A percentile compares a stretch with the other conserved stretches of the same genome.
Evolutionary conservation across 2,329 filamentous ascomycete genomes (phyloP).

Genomic region (Paramyrothecium roridum): DNA sequence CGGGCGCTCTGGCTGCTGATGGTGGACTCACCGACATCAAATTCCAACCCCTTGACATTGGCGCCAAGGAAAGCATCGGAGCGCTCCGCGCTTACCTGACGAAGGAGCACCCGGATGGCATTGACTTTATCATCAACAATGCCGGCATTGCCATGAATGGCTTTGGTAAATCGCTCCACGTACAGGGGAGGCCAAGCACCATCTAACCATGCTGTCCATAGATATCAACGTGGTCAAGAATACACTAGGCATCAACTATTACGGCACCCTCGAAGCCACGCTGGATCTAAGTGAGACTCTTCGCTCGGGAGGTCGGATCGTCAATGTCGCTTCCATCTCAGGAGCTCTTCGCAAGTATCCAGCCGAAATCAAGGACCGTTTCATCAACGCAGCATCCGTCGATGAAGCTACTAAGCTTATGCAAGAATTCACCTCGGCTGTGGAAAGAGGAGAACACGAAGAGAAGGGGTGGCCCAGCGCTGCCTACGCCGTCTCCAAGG

Average conservation of each 20-base stretch:
- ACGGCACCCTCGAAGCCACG: not conserved
- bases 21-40: not conserved
- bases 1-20: not conserved
- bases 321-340: not conserved
- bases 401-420: not conserved
- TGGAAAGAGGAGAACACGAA: not conserved
- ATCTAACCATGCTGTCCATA: not conserved
- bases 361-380: not conserved
- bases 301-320: not conserved
- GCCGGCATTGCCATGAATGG: conserved; percentile 1
- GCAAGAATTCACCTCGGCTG: not conserved
- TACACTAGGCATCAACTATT: not conserved
- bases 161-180: not conserved
- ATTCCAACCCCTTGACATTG: not conserved
- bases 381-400: not conserved
- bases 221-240: conserved; percentile 1
- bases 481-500: conserved; percentile 1
- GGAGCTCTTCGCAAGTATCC: not conserved
- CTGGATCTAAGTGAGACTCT: not conserved
- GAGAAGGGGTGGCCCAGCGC: conserved; percentile 1
- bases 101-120: not conserved
- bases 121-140: conserved; percentile 1
- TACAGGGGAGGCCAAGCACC: not conserved
- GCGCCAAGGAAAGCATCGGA: not conserved
- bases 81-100: not conserved